A percentile compares a stretch with the other conserved stretches of the same genome.
phyloP scores from a whole-genome alignment of 495 filamentous ascomycete genomes.

The Aspergillus wentii region DNA sequence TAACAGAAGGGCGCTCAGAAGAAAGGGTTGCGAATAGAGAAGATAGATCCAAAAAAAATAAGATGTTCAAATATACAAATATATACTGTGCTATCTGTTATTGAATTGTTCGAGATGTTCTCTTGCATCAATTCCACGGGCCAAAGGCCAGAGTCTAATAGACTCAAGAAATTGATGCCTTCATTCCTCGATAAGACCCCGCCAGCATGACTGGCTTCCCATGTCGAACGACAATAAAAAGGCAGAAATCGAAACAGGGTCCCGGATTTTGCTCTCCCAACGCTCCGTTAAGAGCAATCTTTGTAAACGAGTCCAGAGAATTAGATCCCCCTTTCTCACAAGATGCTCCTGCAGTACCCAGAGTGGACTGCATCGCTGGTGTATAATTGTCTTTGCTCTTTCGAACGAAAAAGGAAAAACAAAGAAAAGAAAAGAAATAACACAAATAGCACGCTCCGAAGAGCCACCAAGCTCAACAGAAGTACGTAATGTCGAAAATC shows the following conservation, averaged over 20 bases:
- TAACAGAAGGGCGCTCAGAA: no score
- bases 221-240: slow-evolving; percentile 22
- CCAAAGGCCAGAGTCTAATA: slow-evolving; percentile 37
- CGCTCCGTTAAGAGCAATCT: slow-evolving; percentile 65
- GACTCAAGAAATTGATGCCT: slow-evolving; percentile 56
- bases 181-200: slow-evolving; percentile 50
- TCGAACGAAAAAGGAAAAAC: not conserved
- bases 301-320: slow-evolving; percentile 26
- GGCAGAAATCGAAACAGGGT: slow-evolving; percentile 16
- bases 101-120: slow-evolving; percentile 60
- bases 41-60: not conserved
- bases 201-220: slow-evolving; percentile 8
- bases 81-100: slow-evolving; percentile 2
- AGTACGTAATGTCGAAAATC: no score
- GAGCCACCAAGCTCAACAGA: no score
- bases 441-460: no score
- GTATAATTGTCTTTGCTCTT: slow-evolving; percentile 2
- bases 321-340: slow-evolving; percentile 39
- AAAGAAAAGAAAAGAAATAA: not conserved
- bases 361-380: slow-evolving; percentile 66
- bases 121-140: slow-evolving; percentile 65
- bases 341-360: slow-evolving; percentile 61
- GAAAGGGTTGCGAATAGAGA: no score
- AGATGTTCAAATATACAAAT: no score
- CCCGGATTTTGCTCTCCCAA: slow-evolving; percentile 58